Conservation (phyloP, 2,329 filamentous ascomycete species). For the Bertia moriformis region DNA sequence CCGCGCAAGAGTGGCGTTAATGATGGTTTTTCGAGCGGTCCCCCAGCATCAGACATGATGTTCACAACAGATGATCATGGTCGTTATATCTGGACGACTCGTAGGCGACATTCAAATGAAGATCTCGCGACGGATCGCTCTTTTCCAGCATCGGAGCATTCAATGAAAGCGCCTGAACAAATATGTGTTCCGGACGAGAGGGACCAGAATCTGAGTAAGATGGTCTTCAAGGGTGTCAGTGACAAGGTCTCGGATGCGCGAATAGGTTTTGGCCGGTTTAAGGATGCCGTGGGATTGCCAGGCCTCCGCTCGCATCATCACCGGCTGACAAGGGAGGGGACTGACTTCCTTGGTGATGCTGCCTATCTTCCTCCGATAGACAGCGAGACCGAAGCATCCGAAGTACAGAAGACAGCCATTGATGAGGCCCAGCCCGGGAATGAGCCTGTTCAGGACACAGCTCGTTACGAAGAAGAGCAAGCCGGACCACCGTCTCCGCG, state of each 20-base stretch:
- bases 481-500: not conserved
- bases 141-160: not conserved
- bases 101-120: not conserved
- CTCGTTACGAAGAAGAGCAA: not conserved
- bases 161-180: not conserved
- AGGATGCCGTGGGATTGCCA: not conserved
- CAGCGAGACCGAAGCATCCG: not conserved
- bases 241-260: not conserved
- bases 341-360: not conserved
- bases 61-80: not conserved
- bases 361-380: not conserved
- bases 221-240: not conserved
- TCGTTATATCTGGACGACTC: not conserved
- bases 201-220: not conserved
- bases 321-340: not conserved
- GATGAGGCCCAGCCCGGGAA: too few relatives aligned
- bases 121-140: not conserved
- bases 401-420: too few relatives aligned
- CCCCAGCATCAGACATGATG: not conserved
- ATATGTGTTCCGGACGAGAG: not conserved
- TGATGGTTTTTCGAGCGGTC: not conserved
- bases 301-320: not conserved
- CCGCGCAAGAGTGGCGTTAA: constrained; percentile 28
- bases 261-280: not conserved
- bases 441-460: too few relatives aligned